Percentiles rank a stretch among this genome's conserved stretches.
Conservation (phyloP, 352 stramenopile species). For the Globisporangium spinosum region DNA sequence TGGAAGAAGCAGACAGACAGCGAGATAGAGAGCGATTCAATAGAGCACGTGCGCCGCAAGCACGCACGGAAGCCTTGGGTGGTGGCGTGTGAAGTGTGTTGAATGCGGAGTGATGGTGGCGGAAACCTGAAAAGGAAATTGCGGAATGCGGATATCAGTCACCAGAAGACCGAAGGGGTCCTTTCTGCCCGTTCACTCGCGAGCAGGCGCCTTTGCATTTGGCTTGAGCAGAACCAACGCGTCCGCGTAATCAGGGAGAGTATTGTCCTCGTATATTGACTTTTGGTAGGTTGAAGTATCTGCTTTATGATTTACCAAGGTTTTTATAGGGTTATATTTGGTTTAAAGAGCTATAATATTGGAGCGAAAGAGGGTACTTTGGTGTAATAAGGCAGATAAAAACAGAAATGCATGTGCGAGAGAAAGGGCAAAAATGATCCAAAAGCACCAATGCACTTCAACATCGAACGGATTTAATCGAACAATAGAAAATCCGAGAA, state of each 20-base stretch:
- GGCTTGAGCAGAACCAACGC: too few relatives aligned
- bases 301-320: too few relatives aligned
- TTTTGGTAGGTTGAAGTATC: too few relatives aligned
- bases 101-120: not conserved
- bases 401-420: not conserved
- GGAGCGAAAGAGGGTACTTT: not conserved
- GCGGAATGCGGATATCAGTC: not conserved
- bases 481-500: constrained; percentile 2
- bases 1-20: not conserved
- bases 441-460: not conserved
- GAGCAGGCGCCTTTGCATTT: not conserved
- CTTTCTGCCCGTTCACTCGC: not conserved
- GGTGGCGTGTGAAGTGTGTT: too few relatives aligned
- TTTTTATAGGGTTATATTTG: too few relatives aligned
- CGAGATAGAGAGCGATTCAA: not conserved
- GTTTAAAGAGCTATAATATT: too few relatives aligned
- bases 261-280: too few relatives aligned
- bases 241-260: too few relatives aligned
- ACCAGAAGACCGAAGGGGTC: not conserved
- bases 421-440: not conserved
- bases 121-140: not conserved
- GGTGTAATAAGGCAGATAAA: not conserved
- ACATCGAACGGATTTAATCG: constrained; percentile 4
- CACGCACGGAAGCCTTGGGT: too few relatives aligned
- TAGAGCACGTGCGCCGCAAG: too few relatives aligned